phyloP scores from a whole-genome alignment of 352 stramenopile genomes.

The Globisporangium viniferum region DNA sequence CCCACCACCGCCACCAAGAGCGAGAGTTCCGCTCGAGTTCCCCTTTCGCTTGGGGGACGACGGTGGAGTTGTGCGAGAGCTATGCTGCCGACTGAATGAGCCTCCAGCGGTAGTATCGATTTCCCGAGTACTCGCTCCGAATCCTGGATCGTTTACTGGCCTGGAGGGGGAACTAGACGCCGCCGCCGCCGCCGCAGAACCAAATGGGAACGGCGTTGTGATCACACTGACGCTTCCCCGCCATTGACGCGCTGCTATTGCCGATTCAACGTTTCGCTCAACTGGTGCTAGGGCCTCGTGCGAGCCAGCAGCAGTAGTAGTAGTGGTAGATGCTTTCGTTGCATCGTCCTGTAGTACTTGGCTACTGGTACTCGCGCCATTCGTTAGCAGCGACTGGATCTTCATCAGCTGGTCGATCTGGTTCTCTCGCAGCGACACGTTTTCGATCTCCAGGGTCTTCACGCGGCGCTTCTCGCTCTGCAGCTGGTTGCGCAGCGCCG shows the following conservation, averaged over 20 bases:
- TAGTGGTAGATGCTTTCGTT: neutral
- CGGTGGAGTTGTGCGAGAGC: neutral
- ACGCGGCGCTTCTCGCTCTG: conserved; percentile 64
- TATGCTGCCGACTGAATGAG: neutral
- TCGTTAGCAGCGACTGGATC: conserved; percentile 39
- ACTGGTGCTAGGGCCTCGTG: neutral
- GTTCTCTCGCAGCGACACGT: conserved; percentile 42
- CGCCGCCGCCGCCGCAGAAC: neutral
- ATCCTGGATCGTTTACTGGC: neutral
- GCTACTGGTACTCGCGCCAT: conserved; percentile 10
- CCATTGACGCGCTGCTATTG: neutral
- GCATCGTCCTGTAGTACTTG: neutral
- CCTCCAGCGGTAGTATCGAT: neutral
- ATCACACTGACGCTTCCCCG: neutral
- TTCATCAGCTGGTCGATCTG: conserved; percentile 51
- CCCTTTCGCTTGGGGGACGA: conserved; percentile 10
- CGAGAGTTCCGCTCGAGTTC: neutral
- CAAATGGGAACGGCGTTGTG: neutral
- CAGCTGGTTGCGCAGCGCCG: conserved; percentile 46
- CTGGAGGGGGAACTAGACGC: neutral
- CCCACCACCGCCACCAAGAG: neutral
- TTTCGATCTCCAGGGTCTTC: conserved; percentile 55
- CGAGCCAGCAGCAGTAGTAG: neutral
- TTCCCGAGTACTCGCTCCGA: neutral
- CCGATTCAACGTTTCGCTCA: neutral